Evolutionary conservation across 2,329 filamentous ascomycete genomes (phyloP), one percentile per base, ranked within the genome.

Genomic region (Ustilaginoidea virens): DNA sequence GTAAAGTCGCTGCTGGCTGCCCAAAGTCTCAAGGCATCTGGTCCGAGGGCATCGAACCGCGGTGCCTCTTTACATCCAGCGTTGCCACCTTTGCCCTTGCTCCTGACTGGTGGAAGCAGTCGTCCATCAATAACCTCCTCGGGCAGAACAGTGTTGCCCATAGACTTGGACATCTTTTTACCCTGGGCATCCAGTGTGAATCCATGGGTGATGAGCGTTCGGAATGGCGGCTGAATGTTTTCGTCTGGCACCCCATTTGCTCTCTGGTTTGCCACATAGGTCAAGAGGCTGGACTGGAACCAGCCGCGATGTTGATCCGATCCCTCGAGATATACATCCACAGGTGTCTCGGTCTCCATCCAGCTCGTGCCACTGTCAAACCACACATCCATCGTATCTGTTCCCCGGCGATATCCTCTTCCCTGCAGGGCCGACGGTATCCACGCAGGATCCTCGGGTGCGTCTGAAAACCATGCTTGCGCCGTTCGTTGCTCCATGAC

Each of bases 361-460:
- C 90, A 98, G 45, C 83, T 93, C 28, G 80, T 93, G 5, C 90
- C 90, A 39, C 90, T 96, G 51, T 98, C 90, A 42, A 98, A 98
- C 90, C 90, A 98, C 7, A 98, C 90, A 51, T 98, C 90, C 90
- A 98, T 98, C 0, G 90, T 98, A 45, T 98, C 90, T 24, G 64
- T 80, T 10, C 87, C 87, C 36, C 90, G 77, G 27, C 68, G 61
- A 46, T 78, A 90, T 5, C 56, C 47, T 7, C 56, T 47, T 7
- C 61, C 60, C 10, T 63, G 56, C 2, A 93, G 58, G 7, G 69
- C 66, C 5, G 69, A 53, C 2, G 75, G 72, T 18, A 92, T 63
- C 87, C 87, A 98, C 1, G 69, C 70, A 15, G 66, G 57, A 29
- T 96, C 85, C 36, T 86, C 68, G 2, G 65, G 58, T 10, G 68